phyloP scores from a whole-genome alignment of 352 stramenopile genomes.

The Phytophthora fragariae region DNA sequence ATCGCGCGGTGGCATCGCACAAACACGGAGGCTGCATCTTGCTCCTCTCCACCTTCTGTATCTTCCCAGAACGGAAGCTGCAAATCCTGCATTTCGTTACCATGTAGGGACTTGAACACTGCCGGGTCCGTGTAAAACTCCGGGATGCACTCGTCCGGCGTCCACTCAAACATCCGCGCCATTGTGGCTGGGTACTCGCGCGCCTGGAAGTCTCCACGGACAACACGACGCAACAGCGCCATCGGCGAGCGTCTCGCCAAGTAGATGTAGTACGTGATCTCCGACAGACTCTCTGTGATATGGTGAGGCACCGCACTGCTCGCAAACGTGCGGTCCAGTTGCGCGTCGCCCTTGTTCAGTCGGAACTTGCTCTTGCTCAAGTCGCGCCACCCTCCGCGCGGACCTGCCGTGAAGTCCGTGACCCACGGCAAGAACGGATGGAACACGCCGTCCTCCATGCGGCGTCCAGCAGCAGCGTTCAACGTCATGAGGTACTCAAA shows the following conservation, averaged over 20 bases:
- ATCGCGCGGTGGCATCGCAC: conserved; percentile 91
- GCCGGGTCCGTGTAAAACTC: conserved; percentile 93
- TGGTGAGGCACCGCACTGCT: conserved; percentile 92
- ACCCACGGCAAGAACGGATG: conserved; percentile 97
- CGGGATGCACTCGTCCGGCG: conserved; percentile 96
- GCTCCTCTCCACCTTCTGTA: conserved; percentile 15
- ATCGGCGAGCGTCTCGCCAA: conserved; percentile 92
- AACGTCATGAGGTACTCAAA: conserved; percentile 95
- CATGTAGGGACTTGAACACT: conserved; percentile 89
- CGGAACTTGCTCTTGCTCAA: conserved; percentile 95
- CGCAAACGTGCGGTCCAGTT: conserved; percentile 92
- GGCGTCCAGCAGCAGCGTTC: conserved; percentile 91
- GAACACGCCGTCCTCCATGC: conserved; percentile 78
- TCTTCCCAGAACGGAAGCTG: conserved; percentile 82
- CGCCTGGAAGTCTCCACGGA: conserved; percentile 93
- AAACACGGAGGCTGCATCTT: conserved; percentile 65
- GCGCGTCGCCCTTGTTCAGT: conserved; percentile 94
- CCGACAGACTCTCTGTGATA: conserved; percentile 94
- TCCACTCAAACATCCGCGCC: conserved; percentile 93
- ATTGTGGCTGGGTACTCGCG: conserved; percentile 95
- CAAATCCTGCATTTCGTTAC: conserved; percentile 73
- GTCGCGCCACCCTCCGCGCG: conserved; percentile 82
- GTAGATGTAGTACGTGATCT: conserved; percentile 98
- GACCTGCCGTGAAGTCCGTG: conserved; percentile 84
- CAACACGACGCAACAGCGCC: conserved; percentile 81